phyloP scores from a whole-genome alignment of 768 basidiomycete species.

The Hirschioporus abietinus region DNA sequence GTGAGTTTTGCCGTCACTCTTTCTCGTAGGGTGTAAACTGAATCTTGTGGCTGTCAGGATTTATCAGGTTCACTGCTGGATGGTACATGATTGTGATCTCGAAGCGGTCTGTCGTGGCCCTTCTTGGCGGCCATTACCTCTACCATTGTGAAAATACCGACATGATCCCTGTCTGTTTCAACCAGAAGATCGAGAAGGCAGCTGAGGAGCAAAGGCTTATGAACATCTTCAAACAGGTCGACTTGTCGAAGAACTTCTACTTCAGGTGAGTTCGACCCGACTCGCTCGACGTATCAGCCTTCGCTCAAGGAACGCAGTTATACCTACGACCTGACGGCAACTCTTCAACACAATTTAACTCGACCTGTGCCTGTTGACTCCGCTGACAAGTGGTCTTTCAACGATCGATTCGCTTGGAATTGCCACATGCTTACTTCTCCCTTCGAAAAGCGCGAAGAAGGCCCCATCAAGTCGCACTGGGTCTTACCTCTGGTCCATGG shows the following conservation, averaged over 20 bases:
- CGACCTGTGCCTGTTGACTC: slow-evolving; percentile 39
- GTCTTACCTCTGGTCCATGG: slow-evolving; percentile 90
- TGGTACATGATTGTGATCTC: slow-evolving; percentile 94
- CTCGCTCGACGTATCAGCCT: slow-evolving; percentile 9
- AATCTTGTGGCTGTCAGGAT: slow-evolving; percentile 46
- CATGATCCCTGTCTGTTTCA: slow-evolving; percentile 69
- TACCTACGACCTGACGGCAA: slow-evolving; percentile 96
- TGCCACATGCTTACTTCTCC: slow-evolving; percentile 75
- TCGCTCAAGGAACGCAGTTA: slow-evolving; percentile 45
- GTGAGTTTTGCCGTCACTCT: slow-evolving; percentile 30
- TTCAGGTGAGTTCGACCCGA: slow-evolving; percentile 58
- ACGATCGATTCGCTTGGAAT: slow-evolving; percentile 94
- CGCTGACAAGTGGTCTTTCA: slow-evolving; percentile 57
- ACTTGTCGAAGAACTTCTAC: slow-evolving; percentile 99
- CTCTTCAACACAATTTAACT: slow-evolving; percentile 87
- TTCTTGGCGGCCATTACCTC: slow-evolving; percentile 92
- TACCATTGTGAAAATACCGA: slow-evolving; percentile 95
- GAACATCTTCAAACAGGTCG: slow-evolving; percentile 92
- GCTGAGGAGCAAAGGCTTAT: slow-evolving; percentile 86
- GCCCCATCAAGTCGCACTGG: slow-evolving; percentile 65
- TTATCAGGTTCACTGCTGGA: slow-evolving; percentile 89
- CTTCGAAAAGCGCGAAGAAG: slow-evolving; percentile 40
- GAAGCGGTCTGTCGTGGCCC: slow-evolving; percentile 86
- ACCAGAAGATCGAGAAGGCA: slow-evolving; percentile 81
- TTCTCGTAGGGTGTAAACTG: not conserved